Evolutionary conservation across 305 asterid genomes (phyloP).

Genomic region (Ruellia speciosa): DNA sequence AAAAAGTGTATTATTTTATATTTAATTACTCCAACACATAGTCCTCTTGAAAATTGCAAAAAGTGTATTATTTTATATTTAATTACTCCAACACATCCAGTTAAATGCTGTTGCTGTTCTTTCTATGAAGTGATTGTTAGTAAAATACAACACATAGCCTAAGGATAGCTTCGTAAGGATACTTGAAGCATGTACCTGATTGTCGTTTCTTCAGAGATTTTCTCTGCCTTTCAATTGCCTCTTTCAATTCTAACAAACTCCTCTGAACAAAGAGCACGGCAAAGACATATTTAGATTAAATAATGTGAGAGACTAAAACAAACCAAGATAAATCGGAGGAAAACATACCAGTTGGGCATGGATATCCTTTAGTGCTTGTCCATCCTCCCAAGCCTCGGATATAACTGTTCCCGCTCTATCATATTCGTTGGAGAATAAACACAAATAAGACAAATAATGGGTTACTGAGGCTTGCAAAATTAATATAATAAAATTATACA

Average conservation of each 20-base stretch:
- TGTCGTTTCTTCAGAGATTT: conserved; percentile 82
- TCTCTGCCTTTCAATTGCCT: conserved; percentile 89
- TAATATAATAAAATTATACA: too few relatives aligned
- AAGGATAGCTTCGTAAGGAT: conserved; percentile 11
- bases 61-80: neutral
- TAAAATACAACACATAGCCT: neutral
- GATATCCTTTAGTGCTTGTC: conserved; percentile 85
- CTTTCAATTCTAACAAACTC: conserved; percentile 76
- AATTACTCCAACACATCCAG: neutral
- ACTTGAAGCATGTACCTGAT: conserved; percentile 38
- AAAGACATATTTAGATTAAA: neutral
- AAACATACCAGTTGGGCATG: conserved; percentile 81
- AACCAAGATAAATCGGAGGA: conserved; percentile 6
- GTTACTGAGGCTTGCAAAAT: too few relatives aligned
- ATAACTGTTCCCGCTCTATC: conserved; percentile 88
- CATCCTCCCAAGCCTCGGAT: conserved; percentile 99
- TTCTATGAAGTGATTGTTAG: neutral
- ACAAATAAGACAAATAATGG: conserved; percentile 6
- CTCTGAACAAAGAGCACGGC: conserved; percentile 35
- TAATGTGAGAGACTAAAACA: conserved; percentile 1
- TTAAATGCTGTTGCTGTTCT: neutral
- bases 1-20: neutral
- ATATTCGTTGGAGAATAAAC: conserved; percentile 29
- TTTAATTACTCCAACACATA: neutral
- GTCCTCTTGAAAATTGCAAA: neutral